Conservation (phyloP, 345 rosid species). For the Erucastrum elatum region DNA sequence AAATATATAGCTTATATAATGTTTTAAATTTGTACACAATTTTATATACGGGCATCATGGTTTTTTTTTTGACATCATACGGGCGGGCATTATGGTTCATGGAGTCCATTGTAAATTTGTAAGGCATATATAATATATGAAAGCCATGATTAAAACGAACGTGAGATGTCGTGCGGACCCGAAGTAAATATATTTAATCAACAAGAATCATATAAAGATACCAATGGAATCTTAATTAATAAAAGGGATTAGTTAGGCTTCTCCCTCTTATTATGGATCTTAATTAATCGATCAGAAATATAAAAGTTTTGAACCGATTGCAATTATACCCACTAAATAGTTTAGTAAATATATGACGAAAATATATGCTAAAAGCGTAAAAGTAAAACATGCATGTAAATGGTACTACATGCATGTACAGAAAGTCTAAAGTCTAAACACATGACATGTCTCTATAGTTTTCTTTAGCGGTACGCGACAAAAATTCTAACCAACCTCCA, state of each 20-base stretch:
- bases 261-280: slow-evolving; percentile 18
- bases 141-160: slow-evolving; percentile 31
- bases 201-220: slow-evolving; percentile 14
- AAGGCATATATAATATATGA: neutral
- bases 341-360: neutral
- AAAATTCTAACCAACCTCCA: slow-evolving; percentile 39
- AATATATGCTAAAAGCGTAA: neutral
- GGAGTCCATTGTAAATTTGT: neutral
- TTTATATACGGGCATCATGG: neutral
- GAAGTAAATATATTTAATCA: slow-evolving; percentile 23
- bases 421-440: slow-evolving; percentile 28
- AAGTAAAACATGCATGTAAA: slow-evolving; percentile 22
- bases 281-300: neutral
- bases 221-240: slow-evolving; percentile 26
- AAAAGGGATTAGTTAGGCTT: neutral
- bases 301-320: neutral
- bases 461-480: slow-evolving; percentile 30
- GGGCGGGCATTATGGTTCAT: neutral
- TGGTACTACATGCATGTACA: slow-evolving; percentile 24
- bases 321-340: neutral
- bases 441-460: slow-evolving; percentile 39
- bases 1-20: neutral
- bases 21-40: neutral
- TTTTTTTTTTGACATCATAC: no score
- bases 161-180: slow-evolving; percentile 37